Evolutionary conservation across 78 protist genomes (phyloP), one percentile per base, ranked within the genome.

Genomic region (Dictyostelium purpureum): DNA sequence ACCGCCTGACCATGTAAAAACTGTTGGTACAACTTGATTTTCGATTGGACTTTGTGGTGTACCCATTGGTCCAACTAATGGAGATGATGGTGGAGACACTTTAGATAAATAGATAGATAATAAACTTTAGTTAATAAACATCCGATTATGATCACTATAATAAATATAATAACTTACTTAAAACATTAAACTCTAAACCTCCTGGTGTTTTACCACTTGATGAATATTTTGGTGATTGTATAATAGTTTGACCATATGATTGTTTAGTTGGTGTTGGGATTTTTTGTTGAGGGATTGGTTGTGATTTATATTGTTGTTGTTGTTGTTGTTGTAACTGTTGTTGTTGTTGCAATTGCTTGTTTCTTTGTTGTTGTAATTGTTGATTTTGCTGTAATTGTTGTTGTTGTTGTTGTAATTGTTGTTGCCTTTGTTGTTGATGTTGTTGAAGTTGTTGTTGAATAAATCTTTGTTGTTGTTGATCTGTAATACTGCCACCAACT

Each of bases 1-100:
- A 0, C 97, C 94, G 28, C 87, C 91, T 43, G 74, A 77, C 97
- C 97, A 95, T 38, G 90, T 70, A 74, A 95, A 95, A 1, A 90
- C 97, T 49, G 97, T 95, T 61, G 97, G 97, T 24, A 95, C 59
- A 7, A 47, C 33, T 26, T 70, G 69, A 2, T 28, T 69, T 18
- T 40, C n/a, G 7, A 24, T 24, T 6, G 65, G n/a, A 18, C 6
- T 18, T 4, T 3, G 12, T 28, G 90, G 90, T 5, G 28, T 40
- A 43, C 88, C 90, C 80, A 92, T 43, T 54, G 89, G 81, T 16
- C 71, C 79, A 35, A 79, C 77, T 11, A 76, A 38, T 28, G 95
- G 95, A 40, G 92, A 85, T 21, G 92, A 85, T 54, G 92, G 92
- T 47, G 92, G 92, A 73, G 92, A 85, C 92, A 85, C 82, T 70